Evolutionary conservation across 1,284 basidiomycete genomes (phyloP).

Genomic region (Stereum hirsutum): DNA sequence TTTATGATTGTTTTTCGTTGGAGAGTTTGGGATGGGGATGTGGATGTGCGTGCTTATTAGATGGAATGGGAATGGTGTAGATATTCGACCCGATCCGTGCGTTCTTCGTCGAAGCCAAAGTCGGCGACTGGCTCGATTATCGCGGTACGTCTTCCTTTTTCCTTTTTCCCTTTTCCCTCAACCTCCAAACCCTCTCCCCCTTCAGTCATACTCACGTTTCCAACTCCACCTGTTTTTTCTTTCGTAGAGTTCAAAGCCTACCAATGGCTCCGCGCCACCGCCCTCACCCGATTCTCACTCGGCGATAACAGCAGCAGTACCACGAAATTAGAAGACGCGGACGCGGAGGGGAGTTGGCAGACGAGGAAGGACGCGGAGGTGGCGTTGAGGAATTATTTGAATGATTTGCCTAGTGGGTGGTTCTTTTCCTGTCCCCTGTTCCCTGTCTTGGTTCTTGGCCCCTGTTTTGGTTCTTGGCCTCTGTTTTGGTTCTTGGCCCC

Average conservation of each 20-base stretch:
- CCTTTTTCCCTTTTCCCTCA: neutral
- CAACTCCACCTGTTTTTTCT: neutral
- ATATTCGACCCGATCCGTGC: slow-evolving; percentile 90
- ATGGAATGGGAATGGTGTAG: slow-evolving; percentile 26
- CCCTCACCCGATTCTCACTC: slow-evolving; percentile 39
- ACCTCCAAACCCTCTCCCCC: neutral
- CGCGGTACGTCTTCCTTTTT: slow-evolving; percentile 18
- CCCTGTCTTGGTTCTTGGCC: slow-evolving; percentile 1
- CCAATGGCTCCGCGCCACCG: slow-evolving; percentile 57
- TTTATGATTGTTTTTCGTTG: slow-evolving; percentile 10
- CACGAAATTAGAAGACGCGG: too few species aligned
- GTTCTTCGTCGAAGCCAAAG: slow-evolving; percentile 76
- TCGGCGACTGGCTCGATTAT: slow-evolving; percentile 79
- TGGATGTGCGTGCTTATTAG: neutral
- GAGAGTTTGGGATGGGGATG: too few species aligned
- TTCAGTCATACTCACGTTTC: neutral
- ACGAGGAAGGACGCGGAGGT: slow-evolving; percentile 74
- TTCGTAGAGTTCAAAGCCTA: slow-evolving; percentile 49
- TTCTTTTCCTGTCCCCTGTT: neutral
- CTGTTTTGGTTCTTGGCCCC: too few species aligned
- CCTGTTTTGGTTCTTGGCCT: too few species aligned
- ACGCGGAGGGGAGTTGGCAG: slow-evolving; percentile 55
- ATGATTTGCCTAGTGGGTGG: slow-evolving; percentile 59
- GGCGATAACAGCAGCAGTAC: too few species aligned
- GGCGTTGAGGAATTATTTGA: slow-evolving; percentile 61